These are phyloP conservation scores for Cyclotella cryptica DNA, from an alignment of 108 stramenopile species.

Conservation along the genomic window DNA sequence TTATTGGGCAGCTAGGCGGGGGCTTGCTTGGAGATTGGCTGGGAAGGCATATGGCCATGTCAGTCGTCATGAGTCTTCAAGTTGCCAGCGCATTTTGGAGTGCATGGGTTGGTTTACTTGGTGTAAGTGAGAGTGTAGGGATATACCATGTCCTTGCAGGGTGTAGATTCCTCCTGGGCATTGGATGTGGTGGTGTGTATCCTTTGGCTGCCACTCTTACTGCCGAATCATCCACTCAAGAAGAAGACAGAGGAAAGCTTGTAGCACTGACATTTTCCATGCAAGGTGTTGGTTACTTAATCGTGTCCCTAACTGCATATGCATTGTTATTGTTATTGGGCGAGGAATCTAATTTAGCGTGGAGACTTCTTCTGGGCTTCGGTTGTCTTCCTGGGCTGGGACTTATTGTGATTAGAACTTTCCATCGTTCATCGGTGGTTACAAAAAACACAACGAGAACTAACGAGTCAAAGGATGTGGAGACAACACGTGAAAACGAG, in stretches of 20 bases:
- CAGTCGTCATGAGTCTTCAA: constrained; percentile 59
- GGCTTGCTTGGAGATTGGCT: constrained; percentile 64
- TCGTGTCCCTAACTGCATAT: constrained; percentile 66
- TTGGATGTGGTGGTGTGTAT: constrained; percentile 90
- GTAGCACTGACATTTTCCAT: constrained; percentile 82
- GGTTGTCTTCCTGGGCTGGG: constrained; percentile 80
- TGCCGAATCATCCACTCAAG: constrained; percentile 59
- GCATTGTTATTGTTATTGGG: constrained; percentile 50
- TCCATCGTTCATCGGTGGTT: background rate
- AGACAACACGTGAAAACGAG: constrained; percentile 3
- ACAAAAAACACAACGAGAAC: background rate
- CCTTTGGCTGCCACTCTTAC: constrained; percentile 87
- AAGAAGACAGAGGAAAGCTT: constrained; percentile 47
- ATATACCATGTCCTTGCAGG: constrained; percentile 59
- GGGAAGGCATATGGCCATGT: constrained; percentile 62
- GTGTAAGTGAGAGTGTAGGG: constrained; percentile 11
- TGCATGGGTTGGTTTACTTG: constrained; percentile 37
- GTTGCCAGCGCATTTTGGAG: constrained; percentile 52
- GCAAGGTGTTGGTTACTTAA: constrained; percentile 81
- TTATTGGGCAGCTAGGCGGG: constrained; percentile 63
- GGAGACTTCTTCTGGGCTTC: constrained; percentile 75
- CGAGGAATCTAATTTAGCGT: constrained; percentile 65
- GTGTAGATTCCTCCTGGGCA: constrained; percentile 79
- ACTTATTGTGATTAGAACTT: constrained; percentile 53
- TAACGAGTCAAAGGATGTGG: background rate